Evolutionary conservation across 768 basidiomycete genomes (phyloP).

Genomic region (Russula earlei): DNA sequence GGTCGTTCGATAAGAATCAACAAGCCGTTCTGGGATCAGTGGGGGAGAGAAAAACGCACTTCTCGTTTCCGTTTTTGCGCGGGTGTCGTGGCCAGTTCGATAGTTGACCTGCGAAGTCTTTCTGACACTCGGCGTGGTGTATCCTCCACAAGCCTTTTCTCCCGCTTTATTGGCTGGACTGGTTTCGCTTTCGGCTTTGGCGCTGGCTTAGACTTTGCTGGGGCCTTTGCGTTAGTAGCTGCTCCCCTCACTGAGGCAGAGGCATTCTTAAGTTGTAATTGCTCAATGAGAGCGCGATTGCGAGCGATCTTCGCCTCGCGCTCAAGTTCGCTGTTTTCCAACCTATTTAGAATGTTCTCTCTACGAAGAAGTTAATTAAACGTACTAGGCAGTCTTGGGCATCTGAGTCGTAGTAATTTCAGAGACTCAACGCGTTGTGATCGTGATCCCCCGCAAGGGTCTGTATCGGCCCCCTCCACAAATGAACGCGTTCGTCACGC

Average conservation of each 20-base stretch:
- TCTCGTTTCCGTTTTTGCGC: constrained; percentile 57
- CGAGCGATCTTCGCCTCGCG: constrained; percentile 76
- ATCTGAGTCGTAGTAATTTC: not conserved
- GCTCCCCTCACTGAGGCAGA: constrained; percentile 39
- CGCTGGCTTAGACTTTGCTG: constrained; percentile 18
- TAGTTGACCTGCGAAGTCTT: constrained; percentile 41
- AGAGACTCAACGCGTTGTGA: too few species aligned
- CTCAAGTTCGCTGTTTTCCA: constrained; percentile 46
- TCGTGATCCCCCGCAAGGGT: too few species aligned
- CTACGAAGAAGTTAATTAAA: not conserved
- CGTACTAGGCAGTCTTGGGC: constrained; percentile 21
- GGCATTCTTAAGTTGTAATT: constrained; percentile 57
- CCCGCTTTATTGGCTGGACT: constrained; percentile 44
- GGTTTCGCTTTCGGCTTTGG: constrained; percentile 46
- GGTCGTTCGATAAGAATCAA: not conserved
- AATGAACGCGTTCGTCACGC: constrained; percentile 1
- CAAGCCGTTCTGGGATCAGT: not conserved
- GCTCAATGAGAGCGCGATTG: constrained; percentile 63
- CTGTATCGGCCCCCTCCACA: too few species aligned
- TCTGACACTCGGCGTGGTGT: constrained; percentile 59
- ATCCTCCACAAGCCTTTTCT: constrained; percentile 34
- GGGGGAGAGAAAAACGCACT: constrained; percentile 29
- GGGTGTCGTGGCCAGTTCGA: constrained; percentile 57
- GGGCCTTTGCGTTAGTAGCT: constrained; percentile 28
- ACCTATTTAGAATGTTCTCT: not conserved